phyloP scores from a whole-genome alignment of 2,329 filamentous ascomycete species.

The Talaromyces sp. region DNA sequence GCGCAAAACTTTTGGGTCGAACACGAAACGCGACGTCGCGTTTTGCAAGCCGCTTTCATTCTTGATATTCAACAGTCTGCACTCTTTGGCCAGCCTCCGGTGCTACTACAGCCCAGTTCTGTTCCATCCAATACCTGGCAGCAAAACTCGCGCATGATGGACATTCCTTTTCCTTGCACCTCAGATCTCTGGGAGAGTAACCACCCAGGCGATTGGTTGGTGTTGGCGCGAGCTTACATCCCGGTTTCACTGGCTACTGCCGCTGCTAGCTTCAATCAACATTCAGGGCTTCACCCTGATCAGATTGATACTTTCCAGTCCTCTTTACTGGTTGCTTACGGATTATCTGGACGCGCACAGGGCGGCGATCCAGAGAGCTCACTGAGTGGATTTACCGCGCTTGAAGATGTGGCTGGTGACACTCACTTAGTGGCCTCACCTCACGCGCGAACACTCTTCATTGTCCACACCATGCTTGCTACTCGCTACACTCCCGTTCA shows the following conservation, averaged over 20 bases:
- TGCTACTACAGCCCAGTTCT: constrained; percentile 20
- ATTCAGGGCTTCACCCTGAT: constrained; percentile 1
- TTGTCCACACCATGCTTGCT: constrained; percentile 24
- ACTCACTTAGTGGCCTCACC: neutral
- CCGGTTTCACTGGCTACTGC: constrained; percentile 13
- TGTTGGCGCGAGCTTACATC: constrained; percentile 15
- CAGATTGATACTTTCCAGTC: constrained; percentile 20
- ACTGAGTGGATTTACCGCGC: constrained; percentile 11
- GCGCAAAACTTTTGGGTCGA: constrained; percentile 31
- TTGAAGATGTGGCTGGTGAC: constrained; percentile 3
- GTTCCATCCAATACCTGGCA: constrained; percentile 6
- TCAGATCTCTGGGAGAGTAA: constrained; percentile 26
- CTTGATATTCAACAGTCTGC: constrained; percentile 27
- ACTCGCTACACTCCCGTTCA: constrained; percentile 25
- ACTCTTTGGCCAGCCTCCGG: constrained; percentile 26
- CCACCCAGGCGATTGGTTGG: constrained; percentile 22
- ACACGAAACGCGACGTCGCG: constrained; percentile 27
- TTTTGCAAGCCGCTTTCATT: constrained; percentile 29
- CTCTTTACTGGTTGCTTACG: constrained; percentile 17
- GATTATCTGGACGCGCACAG: constrained; percentile 10
- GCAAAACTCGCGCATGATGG: constrained; percentile 11
- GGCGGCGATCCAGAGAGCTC: constrained; percentile 9
- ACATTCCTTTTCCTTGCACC: constrained; percentile 27
- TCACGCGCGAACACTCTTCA: constrained; percentile 18
- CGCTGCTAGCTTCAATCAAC: constrained; percentile 10